Conservation (phyloP, 345 rosid species). For the Salix arbutifolia region DNA sequence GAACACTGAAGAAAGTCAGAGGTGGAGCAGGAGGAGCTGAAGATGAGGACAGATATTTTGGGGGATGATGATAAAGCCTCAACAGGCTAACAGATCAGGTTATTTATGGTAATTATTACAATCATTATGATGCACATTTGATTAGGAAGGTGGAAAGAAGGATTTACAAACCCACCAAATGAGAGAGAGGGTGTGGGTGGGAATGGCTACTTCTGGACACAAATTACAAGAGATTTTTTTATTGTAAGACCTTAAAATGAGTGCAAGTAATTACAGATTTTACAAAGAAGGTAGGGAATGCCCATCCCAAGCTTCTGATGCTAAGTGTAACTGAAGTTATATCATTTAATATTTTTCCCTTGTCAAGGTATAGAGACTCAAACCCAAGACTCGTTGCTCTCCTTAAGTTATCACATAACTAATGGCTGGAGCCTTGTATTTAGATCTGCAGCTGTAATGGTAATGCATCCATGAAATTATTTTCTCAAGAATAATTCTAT, state of each 20-base stretch:
- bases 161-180: neutral
- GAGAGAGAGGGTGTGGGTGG: neutral
- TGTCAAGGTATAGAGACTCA: neutral
- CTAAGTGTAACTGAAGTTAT: neutral
- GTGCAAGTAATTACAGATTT: neutral
- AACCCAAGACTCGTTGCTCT: neutral
- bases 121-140: neutral
- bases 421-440: neutral
- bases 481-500: neutral
- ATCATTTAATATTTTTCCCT: neutral
- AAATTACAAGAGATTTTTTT: neutral
- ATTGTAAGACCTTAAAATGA: neutral
- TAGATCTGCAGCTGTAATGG: neutral
- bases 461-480: neutral
- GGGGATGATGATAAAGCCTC: neutral
- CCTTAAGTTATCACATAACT: neutral
- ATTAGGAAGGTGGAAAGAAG: neutral
- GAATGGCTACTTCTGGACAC: neutral
- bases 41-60: neutral
- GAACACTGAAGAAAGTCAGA: neutral
- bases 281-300: neutral
- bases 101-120: neutral
- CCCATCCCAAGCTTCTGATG: neutral
- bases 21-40: neutral
- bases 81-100: neutral